Evolutionary conservation across 495 filamentous ascomycete species (phyloP).

Genomic region (Articulospora tetracladia): DNA sequence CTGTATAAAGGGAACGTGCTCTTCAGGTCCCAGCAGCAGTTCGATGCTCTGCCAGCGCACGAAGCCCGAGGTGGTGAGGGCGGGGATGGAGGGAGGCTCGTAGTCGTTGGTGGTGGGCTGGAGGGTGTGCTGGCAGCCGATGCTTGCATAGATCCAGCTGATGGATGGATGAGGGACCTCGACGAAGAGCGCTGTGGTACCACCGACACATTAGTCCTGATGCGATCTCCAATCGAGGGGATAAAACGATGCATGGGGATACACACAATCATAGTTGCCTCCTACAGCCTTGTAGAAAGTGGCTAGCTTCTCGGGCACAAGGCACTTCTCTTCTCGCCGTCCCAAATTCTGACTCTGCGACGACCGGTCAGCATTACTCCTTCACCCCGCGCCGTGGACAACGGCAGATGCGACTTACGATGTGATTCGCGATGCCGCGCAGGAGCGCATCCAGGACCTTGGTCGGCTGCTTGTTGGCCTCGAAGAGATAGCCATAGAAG

Average conservation of each 20-base stretch:
- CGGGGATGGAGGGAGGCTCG: constrained; percentile 70
- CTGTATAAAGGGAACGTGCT: constrained; percentile 81
- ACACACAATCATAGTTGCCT: constrained; percentile 77
- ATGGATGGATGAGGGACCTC: constrained; percentile 68
- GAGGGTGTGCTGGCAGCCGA: constrained; percentile 82
- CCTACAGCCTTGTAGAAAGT: constrained; percentile 85
- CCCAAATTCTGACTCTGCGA: constrained; percentile 58
- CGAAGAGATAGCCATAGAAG: constrained; percentile 85
- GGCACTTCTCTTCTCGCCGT: constrained; percentile 55
- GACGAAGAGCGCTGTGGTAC: constrained; percentile 61
- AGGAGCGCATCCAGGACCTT: constrained; percentile 74
- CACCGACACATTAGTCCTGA: background rate
- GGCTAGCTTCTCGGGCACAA: constrained; percentile 81
- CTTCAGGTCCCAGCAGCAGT: constrained; percentile 79
- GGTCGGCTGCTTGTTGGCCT: constrained; percentile 72
- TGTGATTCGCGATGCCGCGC: constrained; percentile 70
- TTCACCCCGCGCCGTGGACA: background rate
- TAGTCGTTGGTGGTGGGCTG: constrained; percentile 69
- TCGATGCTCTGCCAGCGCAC: constrained; percentile 94
- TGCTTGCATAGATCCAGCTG: constrained; percentile 85
- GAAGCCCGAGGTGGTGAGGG: constrained; percentile 78
- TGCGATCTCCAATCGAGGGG: background rate
- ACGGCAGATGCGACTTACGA: constrained; percentile 57
- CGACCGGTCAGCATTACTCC: background rate
- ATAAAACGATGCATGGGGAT: background rate